A percentile compares a stretch with the other conserved stretches of the same genome.
Conservation (phyloP, 2,329 filamentous ascomycete species). For the Penicillium sp. region DNA sequence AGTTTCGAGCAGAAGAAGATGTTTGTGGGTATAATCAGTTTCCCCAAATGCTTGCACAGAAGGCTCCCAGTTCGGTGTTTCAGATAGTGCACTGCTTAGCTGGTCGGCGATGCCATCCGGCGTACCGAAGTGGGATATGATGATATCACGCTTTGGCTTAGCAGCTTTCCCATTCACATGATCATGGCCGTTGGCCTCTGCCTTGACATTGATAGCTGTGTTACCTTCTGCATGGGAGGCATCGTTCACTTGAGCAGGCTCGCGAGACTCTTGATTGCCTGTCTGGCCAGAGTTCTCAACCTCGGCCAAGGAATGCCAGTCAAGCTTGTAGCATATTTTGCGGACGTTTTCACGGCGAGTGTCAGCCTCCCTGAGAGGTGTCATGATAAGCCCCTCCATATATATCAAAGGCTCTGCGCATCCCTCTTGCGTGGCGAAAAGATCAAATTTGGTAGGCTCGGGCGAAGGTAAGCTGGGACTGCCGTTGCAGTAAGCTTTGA, state of each 20-base stretch:
- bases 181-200: background rate
- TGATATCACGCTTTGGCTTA: slow-evolving; percentile 8
- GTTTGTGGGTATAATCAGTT: slow-evolving; percentile 13
- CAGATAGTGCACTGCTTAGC: slow-evolving; percentile 6
- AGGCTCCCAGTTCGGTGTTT: slow-evolving; percentile 10
- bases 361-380: slow-evolving; percentile 24
- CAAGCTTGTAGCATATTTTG: slow-evolving; percentile 27
- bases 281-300: background rate
- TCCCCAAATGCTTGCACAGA: slow-evolving; percentile 9
- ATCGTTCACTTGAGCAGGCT: background rate
- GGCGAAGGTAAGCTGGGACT: slow-evolving; percentile 18
- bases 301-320: slow-evolving; percentile 22
- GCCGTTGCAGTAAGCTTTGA: slow-evolving; percentile 25
- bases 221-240: background rate
- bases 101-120: slow-evolving; percentile 13
- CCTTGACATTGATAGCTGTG: background rate
- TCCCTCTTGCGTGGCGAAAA: slow-evolving; percentile 19
- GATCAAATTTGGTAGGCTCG: slow-evolving; percentile 24
- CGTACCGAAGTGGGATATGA: slow-evolving; percentile 19
- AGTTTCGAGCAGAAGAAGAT: slow-evolving; percentile 23
- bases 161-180: background rate
- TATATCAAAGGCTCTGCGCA: slow-evolving; percentile 21
- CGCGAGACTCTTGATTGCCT: slow-evolving; percentile 8
- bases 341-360: slow-evolving; percentile 6
- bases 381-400: slow-evolving; percentile 28